Percentiles rank a stretch among this genome's conserved stretches.
Evolutionary conservation across 1,284 basidiomycete genomes (phyloP).

Genomic region (Vanrija humicola): DNA sequence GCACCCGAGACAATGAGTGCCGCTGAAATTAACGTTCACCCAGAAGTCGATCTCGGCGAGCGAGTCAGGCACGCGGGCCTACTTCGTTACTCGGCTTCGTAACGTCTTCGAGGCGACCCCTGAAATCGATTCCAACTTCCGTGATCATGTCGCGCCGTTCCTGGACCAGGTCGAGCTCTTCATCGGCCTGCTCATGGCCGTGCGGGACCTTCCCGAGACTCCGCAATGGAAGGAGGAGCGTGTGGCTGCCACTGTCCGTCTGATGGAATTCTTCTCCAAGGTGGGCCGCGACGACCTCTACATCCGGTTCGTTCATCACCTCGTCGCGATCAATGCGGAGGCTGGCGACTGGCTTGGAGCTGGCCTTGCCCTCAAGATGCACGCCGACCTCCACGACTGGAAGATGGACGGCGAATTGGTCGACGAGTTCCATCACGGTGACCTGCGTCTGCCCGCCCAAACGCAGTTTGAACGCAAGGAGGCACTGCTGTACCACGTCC

Average conservation of each 20-base stretch:
- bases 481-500: slow-evolving; percentile 74
- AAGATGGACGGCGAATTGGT: slow-evolving; percentile 66
- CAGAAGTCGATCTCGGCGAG: slow-evolving; percentile 17
- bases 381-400: slow-evolving; percentile 92
- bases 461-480: slow-evolving; percentile 93
- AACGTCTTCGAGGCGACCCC: slow-evolving; percentile 74
- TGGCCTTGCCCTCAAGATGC: slow-evolving; percentile 83
- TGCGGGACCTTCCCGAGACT: slow-evolving; percentile 90
- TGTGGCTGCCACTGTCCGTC: slow-evolving; percentile 81
- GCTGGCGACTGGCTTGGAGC: slow-evolving; percentile 88
- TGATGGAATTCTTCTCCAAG: slow-evolving; percentile 86
- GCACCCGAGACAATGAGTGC: no score
- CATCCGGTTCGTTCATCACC: slow-evolving; percentile 90
- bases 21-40: slow-evolving; percentile 25
- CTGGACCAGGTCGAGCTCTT: slow-evolving; percentile 88
- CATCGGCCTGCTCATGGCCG: slow-evolving; percentile 84
- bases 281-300: slow-evolving; percentile 85
- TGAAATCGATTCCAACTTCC: slow-evolving; percentile 72
- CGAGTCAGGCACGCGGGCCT: slow-evolving; percentile 69
- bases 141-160: slow-evolving; percentile 73
- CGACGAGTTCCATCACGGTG: slow-evolving; percentile 67
- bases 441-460: slow-evolving; percentile 82
- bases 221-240: slow-evolving; percentile 91
- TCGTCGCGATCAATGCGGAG: slow-evolving; percentile 81
- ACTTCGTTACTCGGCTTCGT: slow-evolving; percentile 90